Conservation (phyloP, 768 basidiomycete genomes). For the Rhodotorula taiwanensis region DNA sequence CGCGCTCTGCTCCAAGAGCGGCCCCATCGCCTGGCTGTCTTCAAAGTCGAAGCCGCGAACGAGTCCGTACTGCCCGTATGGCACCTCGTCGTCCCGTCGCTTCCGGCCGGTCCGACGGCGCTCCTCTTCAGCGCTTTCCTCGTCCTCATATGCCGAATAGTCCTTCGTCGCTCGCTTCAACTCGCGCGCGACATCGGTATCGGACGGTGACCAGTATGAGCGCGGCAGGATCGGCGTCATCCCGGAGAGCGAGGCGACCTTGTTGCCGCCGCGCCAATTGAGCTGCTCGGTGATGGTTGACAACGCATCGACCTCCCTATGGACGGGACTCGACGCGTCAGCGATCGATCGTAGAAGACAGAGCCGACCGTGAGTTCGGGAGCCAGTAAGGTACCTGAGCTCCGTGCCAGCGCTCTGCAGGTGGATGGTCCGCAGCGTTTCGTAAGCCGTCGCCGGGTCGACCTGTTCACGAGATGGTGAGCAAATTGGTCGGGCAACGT, state of each 20-base stretch:
- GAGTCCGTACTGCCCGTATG: conserved; percentile 26
- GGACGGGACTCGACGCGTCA: no score
- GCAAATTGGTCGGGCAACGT: no score
- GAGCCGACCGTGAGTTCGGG: no score
- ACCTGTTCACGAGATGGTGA: not conserved
- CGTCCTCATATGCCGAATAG: not conserved
- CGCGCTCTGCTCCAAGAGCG: conserved; percentile 16
- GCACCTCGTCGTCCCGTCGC: not conserved
- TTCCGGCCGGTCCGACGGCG: not conserved
- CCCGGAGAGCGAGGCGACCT: conserved; percentile 5
- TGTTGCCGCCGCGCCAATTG: conserved; percentile 34
- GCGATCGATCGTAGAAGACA: no score
- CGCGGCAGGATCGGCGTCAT: not conserved
- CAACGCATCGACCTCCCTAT: conserved; percentile 20
- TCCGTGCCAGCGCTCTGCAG: conserved; percentile 25
- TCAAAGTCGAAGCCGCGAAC: conserved; percentile 26
- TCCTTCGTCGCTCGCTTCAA: not conserved
- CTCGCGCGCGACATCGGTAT: not conserved
- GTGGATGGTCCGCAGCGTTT: not conserved
- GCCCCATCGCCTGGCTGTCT: conserved; percentile 22
- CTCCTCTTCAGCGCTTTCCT: not conserved
- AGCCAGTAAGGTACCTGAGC: conserved; percentile 19
- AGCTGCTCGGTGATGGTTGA: conserved; percentile 16
- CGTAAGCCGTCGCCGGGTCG: conserved; percentile 7
- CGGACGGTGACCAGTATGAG: not conserved